phyloP scores from a whole-genome alignment of 768 basidiomycete genomes.

The Hericium alpestre region DNA sequence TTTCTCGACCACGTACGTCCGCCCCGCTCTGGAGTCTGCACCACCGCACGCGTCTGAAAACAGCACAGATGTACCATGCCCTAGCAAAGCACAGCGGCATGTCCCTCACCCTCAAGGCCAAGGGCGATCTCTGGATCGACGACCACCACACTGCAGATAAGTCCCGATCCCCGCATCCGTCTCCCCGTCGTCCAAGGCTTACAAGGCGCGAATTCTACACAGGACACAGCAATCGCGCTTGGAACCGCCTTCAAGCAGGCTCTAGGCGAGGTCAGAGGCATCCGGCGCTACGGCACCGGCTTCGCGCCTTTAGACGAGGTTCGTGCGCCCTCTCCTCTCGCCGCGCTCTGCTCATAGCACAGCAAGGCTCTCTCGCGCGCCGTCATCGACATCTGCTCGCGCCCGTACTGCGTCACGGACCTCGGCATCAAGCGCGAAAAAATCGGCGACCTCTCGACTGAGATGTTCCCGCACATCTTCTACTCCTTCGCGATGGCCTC shows the following conservation, averaged over 20 bases:
- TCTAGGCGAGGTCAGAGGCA: slow-evolving; percentile 88
- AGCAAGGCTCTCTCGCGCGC: slow-evolving; percentile 83
- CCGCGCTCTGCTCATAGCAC: slow-evolving; percentile 1
- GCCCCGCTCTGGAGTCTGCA: not conserved
- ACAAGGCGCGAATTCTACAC: slow-evolving; percentile 28
- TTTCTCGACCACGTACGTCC: slow-evolving; percentile 87
- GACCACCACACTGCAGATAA: slow-evolving; percentile 99
- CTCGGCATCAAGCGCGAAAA: slow-evolving; percentile 83
- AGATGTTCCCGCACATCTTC: slow-evolving; percentile 97
- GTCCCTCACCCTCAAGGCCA: slow-evolving; percentile 82
- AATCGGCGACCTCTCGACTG: slow-evolving; percentile 88
- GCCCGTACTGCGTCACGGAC: slow-evolving; percentile 91
- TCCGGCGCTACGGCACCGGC: slow-evolving; percentile 89
- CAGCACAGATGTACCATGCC: slow-evolving; percentile 88
- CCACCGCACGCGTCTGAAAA: not conserved
- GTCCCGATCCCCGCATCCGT: slow-evolving; percentile 22
- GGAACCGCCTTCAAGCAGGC: slow-evolving; percentile 91
- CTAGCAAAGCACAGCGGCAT: slow-evolving; percentile 95
- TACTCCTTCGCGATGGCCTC: slow-evolving; percentile 97
- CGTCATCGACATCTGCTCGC: slow-evolving; percentile 96
- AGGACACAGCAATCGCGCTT: slow-evolving; percentile 81
- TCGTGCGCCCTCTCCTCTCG: slow-evolving; percentile 9
- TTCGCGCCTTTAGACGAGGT: slow-evolving; percentile 98
- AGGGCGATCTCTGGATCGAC: slow-evolving; percentile 95
- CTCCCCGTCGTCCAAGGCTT: slow-evolving; percentile 1